Base-by-base conservation (phyloP, 225 moss, liverwort and hornwort genomes). In the Ulota crispa region DNA sequence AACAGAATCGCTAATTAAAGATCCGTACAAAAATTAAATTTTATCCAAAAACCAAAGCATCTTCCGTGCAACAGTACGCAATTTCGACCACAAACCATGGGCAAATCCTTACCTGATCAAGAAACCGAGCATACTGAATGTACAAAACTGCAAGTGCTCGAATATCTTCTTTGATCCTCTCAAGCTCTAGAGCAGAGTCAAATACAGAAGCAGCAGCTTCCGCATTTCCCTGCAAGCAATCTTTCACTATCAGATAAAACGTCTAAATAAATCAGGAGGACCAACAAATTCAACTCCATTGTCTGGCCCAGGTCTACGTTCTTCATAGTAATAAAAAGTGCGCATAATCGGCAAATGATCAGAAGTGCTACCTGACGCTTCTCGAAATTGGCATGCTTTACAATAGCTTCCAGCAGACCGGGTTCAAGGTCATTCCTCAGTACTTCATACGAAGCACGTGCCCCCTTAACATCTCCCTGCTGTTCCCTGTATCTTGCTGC, bases 381-480 rank as follows among this genome's bases (percentile, higher is more conserved):
- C 86, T 99, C 95, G 76, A 99, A 95, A 79, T 96, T 99, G 16
- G 93, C 94, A 78, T 95, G 89, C 88, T 99, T 99, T 12, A 99
- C 69, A 8, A 94, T 85, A 18, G 96, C 95, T 82, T 96, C 98
- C 78, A 99, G 62, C 3, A 99, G 83, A 26, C 95, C 98, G 31
- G 93, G 93, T 65, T 94, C 94, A 19, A 94, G 81, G 42, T 94
- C 96, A 41, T 87, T 80, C 32, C 85, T 93, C 65, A 99, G 72
- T 64, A 95, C 78, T 73, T 93, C 93, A 43, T 88, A 95, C 19
- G 93, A 91, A 31, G 89, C 90, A 72, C 92, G 84, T 18, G 98
- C 87, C 34, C 94, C 96, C 76, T 92, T 90, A 0, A 91, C 65
- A 79, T 99, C 98, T 55, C 93, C 94, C 78, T 88, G 90, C 66